Percentiles rank a stretch among this genome's conserved stretches.
These are phyloP conservation scores for Diplogelasinospora grovesii DNA, from an alignment of 495 filamentous ascomycete genomes.

Conservation along the genomic window DNA sequence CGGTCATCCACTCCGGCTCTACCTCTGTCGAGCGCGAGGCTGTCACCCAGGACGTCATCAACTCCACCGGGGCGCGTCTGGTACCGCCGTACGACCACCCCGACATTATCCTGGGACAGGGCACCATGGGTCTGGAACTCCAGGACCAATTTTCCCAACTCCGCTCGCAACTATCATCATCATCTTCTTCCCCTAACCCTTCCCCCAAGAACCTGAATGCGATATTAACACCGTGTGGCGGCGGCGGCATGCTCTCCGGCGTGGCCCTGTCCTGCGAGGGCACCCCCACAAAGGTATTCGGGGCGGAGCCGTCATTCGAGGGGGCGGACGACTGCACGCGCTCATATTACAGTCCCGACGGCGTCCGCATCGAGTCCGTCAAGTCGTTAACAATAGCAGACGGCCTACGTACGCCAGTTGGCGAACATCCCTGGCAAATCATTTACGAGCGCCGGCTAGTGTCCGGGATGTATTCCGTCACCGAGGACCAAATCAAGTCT, in stretches of 20 bases:
- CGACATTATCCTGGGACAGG: constrained; percentile 86
- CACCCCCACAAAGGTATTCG: constrained; percentile 67
- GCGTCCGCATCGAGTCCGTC: constrained; percentile 57
- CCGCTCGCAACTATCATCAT: not conserved
- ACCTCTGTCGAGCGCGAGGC: constrained; percentile 78
- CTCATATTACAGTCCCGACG: constrained; percentile 53
- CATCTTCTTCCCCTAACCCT: not conserved
- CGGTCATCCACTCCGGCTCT: constrained; percentile 75
- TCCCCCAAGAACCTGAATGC: constrained; percentile 50
- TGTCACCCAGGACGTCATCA: constrained; percentile 57
- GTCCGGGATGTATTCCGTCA: constrained; percentile 65
- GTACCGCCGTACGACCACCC: constrained; percentile 90
- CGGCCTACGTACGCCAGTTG: constrained; percentile 80
- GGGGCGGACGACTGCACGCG: constrained; percentile 77
- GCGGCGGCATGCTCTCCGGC: constrained; percentile 82
- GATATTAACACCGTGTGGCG: constrained; percentile 79
- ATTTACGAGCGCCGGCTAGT: constrained; percentile 70
- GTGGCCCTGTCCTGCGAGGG: constrained; percentile 67
- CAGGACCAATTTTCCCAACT: constrained; percentile 55
- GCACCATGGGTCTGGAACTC: constrained; percentile 80
- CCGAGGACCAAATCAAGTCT: constrained; percentile 72
- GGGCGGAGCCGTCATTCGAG: constrained; percentile 81
- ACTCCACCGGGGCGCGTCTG: constrained; percentile 63
- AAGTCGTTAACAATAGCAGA: constrained; percentile 81
- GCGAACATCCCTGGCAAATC: constrained; percentile 68